Evolutionary conservation across 2,329 filamentous ascomycete genomes (phyloP).

Genomic region (Xylariaceae sp.): DNA sequence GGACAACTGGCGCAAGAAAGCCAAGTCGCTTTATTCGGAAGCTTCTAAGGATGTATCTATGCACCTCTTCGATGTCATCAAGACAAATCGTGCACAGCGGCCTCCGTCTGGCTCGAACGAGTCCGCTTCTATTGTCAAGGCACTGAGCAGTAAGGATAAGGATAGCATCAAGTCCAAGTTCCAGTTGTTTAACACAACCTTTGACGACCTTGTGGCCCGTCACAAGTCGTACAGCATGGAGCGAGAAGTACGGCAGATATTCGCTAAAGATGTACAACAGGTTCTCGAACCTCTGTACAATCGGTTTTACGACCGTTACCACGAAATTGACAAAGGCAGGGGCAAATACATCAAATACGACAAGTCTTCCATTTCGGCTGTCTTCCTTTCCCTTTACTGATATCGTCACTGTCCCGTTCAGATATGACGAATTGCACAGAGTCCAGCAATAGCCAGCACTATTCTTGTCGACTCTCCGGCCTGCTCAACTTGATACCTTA

Average conservation of each 20-base stretch:
- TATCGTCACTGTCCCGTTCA: neutral
- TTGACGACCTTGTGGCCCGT: conserved; percentile 80
- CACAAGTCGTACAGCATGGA: conserved; percentile 90
- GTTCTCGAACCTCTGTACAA: conserved; percentile 93
- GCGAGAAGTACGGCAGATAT: conserved; percentile 74
- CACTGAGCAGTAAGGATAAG: conserved; percentile 82
- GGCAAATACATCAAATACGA: conserved; percentile 99
- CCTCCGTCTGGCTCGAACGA: conserved; percentile 75
- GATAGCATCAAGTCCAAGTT: conserved; percentile 97
- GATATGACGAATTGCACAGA: neutral
- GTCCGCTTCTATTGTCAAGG: conserved; percentile 79
- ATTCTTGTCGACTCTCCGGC: neutral
- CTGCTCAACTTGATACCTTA: no score
- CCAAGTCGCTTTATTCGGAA: conserved; percentile 75
- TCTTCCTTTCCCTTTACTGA: conserved; percentile 53
- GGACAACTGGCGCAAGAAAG: conserved; percentile 84
- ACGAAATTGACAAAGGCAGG: conserved; percentile 95
- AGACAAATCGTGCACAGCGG: conserved; percentile 72
- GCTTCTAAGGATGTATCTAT: conserved; percentile 85
- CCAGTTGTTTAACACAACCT: conserved; percentile 80
- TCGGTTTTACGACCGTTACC: conserved; percentile 94
- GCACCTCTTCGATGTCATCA: conserved; percentile 84
- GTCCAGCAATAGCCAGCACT: neutral
- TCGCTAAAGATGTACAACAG: conserved; percentile 80
- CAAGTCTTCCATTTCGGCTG: conserved; percentile 71